phyloP scores from a whole-genome alignment of 768 basidiomycete species.

The Mycena sanguinolenta region DNA sequence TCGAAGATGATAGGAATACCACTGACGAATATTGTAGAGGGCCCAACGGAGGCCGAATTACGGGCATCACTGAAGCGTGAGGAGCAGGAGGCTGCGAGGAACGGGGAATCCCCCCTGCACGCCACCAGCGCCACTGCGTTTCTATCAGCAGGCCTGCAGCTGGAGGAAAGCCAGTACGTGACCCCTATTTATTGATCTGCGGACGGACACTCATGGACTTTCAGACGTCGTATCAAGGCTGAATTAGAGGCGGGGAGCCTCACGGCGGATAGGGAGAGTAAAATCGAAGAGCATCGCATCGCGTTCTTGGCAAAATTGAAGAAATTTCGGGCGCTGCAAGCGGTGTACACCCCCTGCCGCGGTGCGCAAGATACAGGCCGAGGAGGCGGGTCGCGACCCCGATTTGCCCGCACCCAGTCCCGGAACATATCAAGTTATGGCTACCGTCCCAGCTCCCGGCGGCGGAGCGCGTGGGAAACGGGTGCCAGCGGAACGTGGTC shows the following conservation, averaged over 20 bases:
- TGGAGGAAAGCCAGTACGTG: slow-evolving; percentile 25
- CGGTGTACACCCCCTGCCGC: slow-evolving; percentile 1
- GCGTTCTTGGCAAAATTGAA: slow-evolving; percentile 8
- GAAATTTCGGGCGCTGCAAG: slow-evolving; percentile 3
- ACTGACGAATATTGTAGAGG: not conserved
- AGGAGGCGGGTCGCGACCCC: not conserved
- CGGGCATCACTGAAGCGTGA: slow-evolving; percentile 10
- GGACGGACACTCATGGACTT: too few relatives aligned
- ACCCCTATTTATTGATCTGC: not conserved
- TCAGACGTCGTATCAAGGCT: slow-evolving; percentile 1
- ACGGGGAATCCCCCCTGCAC: not conserved
- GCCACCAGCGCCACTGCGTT: slow-evolving; percentile 21
- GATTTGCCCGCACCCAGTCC: not conserved
- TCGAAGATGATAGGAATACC: too few relatives aligned
- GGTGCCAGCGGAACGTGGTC: not conserved
- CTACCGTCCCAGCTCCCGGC: slow-evolving; percentile 6
- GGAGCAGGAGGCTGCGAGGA: not conserved
- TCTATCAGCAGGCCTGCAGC: slow-evolving; percentile 7
- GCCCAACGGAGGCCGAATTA: slow-evolving; percentile 18
- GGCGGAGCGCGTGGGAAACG: not conserved
- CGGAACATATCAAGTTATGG: not conserved
- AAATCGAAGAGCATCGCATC: slow-evolving; percentile 1
- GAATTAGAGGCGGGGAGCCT: not conserved
- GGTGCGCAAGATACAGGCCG: not conserved
- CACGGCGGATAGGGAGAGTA: slow-evolving; percentile 1